Evolutionary conservation across 768 basidiomycete species (phyloP), one percentile per base, ranked within the genome.

Genomic region (Pluteus cervinus): DNA sequence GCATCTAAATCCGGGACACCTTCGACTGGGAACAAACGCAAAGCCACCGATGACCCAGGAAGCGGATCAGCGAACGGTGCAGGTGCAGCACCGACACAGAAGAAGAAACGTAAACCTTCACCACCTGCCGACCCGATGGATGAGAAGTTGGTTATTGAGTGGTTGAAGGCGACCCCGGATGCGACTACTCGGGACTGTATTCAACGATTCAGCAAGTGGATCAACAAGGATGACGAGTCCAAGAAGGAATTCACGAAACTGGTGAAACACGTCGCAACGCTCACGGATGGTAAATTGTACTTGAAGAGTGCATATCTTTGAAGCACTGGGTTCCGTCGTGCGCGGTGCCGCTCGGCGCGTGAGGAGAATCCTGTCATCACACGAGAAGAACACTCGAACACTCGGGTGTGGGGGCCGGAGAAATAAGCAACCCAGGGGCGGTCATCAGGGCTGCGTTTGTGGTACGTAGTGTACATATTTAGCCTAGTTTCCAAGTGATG

Each of bases 111-210:
- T 37, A 62, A 3, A 49, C 42, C 54, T 42, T 38, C 58, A 32
- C 57, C 76, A 9, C 62, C 65, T 10, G 71, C 75, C 37, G 79
- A 81, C 52, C 58, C 87, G 43, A 77, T n/a, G n/a, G n/a, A n/a
- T n/a, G n/a, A 80, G 45, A 68, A 51, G 34, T 71, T 85, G 74
- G 63, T 90, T 39, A 65, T 89, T 41, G 79, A 84, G 33, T 89
- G 86, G 84, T 53, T 90, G 45, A 75, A 69, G 53, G 78, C 68
- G 33, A 78, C 75, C 24, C 67, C 75, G n/a, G 75, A 74, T 42
- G 76, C 84, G 36, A 79, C 76, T 39, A 89, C 86, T 23, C 68
- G 79, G 42, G 84, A 87, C 49, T 87, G 86, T 51, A 88, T 89
- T 44, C 75, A 77, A 36, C 72, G 86, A 53, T 90, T 89, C 53